Evolutionary conservation across 2,329 filamentous ascomycete genomes (phyloP).

Genomic region (Pseudocercospora ulei): DNA sequence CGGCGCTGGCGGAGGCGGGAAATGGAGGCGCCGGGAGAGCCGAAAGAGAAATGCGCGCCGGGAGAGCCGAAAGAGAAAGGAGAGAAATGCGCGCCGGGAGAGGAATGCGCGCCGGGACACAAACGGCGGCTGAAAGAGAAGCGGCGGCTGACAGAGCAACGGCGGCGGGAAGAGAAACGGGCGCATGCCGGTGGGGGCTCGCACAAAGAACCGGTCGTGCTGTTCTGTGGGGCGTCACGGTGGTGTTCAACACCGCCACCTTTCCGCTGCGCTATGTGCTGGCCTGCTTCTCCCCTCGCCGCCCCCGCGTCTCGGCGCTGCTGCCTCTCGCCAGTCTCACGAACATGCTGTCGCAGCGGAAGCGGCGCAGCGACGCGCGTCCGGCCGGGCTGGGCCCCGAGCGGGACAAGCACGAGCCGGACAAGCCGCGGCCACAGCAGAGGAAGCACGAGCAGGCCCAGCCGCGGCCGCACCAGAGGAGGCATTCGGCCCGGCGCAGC

Average conservation of each 20-base stretch:
- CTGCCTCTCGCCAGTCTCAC: conserved; percentile 57
- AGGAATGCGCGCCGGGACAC: too few relatives aligned
- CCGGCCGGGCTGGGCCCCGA: conserved; percentile 29
- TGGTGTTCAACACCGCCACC: conserved; percentile 66
- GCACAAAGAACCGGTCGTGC: conserved; percentile 56
- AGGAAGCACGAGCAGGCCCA: conserved; percentile 31
- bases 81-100: too few relatives aligned
- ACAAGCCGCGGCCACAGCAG: conserved; percentile 23
- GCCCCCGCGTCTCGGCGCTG: conserved; percentile 69
- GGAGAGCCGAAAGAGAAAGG: too few relatives aligned
- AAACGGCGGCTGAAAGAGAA: too few relatives aligned
- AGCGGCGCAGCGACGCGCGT: conserved; percentile 27
- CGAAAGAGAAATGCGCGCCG: too few relatives aligned
- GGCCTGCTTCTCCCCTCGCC: conserved; percentile 70
- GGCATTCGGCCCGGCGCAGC: conserved; percentile 34
- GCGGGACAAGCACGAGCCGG: conserved; percentile 32
- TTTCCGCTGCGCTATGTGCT: conserved; percentile 74
- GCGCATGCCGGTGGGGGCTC: conserved; percentile 20
- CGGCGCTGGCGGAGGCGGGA: conserved; percentile 50
- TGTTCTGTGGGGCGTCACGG: conserved; percentile 65
- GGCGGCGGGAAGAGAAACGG: conserved; percentile 10
- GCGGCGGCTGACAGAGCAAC: conserved; percentile 10
- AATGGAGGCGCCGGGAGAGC: conserved; percentile 10
- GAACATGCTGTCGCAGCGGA: conserved; percentile 40
- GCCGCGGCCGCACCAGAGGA: conserved; percentile 24